phyloP scores from a whole-genome alignment of 208 protist genomes.

The Wallacemonas rigidus region DNA sequence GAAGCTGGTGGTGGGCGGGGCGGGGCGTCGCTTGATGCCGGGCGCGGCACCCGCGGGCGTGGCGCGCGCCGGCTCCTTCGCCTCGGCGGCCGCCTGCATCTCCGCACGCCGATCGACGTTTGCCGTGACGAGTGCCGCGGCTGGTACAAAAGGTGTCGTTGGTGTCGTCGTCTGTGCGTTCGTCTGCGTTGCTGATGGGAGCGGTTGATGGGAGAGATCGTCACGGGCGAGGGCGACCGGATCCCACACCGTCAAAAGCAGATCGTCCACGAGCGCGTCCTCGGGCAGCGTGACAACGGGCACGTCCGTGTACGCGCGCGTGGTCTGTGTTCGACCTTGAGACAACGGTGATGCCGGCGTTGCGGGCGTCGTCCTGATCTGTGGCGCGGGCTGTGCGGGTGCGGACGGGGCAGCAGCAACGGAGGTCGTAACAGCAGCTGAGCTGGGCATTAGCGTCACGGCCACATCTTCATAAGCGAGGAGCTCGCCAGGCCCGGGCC shows the following conservation, averaged over 20 bases:
- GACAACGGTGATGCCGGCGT: too few relatives aligned
- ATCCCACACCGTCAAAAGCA: slow-evolving; percentile 72
- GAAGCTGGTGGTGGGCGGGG: neutral
- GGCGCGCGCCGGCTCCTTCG: slow-evolving; percentile 38
- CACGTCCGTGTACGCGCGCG: slow-evolving; percentile 7
- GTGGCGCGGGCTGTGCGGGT: neutral
- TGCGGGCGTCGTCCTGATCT: neutral
- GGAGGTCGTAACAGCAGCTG: neutral
- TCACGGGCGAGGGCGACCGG: slow-evolving; percentile 41
- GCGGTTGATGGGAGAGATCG: slow-evolving; percentile 36
- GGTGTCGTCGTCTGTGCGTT: neutral
- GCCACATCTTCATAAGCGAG: slow-evolving; percentile 33
- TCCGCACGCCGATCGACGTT: slow-evolving; percentile 59
- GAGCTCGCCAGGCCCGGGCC: slow-evolving; percentile 56
- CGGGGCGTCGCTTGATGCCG: slow-evolving; percentile 47
- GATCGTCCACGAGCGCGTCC: slow-evolving; percentile 48
- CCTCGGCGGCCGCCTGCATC: slow-evolving; percentile 26
- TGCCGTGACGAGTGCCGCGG: slow-evolving; percentile 42
- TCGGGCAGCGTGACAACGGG: slow-evolving; percentile 38
- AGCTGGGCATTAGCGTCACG: neutral
- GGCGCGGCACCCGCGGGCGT: slow-evolving; percentile 80
- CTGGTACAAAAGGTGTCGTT: slow-evolving; percentile 47
- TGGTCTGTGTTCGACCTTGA: neutral
- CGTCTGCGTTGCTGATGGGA: neutral
- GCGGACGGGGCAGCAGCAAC: neutral